phyloP scores from a whole-genome alignment of 768 basidiomycete species.

The Trametes punicea region DNA sequence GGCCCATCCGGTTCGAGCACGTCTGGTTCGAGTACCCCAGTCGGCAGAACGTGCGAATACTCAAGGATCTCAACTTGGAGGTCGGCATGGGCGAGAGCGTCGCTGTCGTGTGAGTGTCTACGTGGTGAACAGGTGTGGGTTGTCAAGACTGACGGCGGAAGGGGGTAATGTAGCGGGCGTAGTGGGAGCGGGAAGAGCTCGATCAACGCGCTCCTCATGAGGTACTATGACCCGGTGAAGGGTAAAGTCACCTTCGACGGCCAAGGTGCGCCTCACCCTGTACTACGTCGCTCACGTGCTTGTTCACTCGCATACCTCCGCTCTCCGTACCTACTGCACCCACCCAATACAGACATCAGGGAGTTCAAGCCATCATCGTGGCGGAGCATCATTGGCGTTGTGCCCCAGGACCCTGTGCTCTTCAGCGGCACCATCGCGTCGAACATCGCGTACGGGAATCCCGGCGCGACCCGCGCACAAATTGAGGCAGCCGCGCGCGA shows the following conservation, averaged over 20 bases:
- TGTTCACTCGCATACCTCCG: no score
- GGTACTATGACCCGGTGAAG: slow-evolving; percentile 86
- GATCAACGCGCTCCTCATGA: slow-evolving; percentile 77
- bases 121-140: background rate
- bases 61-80: slow-evolving; percentile 80
- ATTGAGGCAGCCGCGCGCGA: slow-evolving; percentile 86
- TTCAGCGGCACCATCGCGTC: slow-evolving; percentile 93
- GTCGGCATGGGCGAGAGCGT: slow-evolving; percentile 83
- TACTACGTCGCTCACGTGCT: background rate
- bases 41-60: slow-evolving; percentile 72
- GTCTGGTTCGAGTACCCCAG: slow-evolving; percentile 90
- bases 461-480: slow-evolving; percentile 70
- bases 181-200: slow-evolving; percentile 96
- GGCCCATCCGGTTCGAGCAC: slow-evolving; percentile 75
- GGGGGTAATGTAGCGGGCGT: slow-evolving; percentile 55
- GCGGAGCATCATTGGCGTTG: slow-evolving; percentile 87
- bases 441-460: slow-evolving; percentile 88
- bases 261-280: slow-evolving; percentile 49
- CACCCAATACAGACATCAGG: slow-evolving; percentile 76
- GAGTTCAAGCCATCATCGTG: slow-evolving; percentile 84
- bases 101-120: slow-evolving; percentile 78
- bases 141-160: background rate
- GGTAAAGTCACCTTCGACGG: slow-evolving; percentile 85
- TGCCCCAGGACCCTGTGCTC: slow-evolving; percentile 82
- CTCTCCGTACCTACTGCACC: no score